Percentiles rank a stretch among this genome's conserved stretches.
These are phyloP conservation scores for Triglochin maritima DNA, from an alignment of 106 monocot genomes.

Conservation along the genomic window DNA sequence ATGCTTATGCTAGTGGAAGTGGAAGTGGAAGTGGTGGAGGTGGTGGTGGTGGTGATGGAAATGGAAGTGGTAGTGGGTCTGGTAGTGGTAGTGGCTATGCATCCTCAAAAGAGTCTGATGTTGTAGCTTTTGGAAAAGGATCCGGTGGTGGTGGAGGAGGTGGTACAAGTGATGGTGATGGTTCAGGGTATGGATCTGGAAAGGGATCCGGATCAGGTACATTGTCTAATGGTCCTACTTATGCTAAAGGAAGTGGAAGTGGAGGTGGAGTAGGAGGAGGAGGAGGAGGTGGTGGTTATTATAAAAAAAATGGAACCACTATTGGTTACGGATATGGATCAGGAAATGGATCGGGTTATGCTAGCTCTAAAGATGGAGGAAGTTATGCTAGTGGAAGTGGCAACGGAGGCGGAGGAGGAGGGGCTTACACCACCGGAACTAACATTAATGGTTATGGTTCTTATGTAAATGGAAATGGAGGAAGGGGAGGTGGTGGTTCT, in stretches of 20 bases:
- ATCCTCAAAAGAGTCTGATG: too few species aligned
- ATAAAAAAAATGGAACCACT: too few species aligned
- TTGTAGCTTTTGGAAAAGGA: not conserved
- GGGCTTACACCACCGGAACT: not conserved
- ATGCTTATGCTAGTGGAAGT: not conserved
- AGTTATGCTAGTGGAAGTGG: not conserved
- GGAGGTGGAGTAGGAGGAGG: too few species aligned
- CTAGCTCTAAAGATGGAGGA: not conserved
- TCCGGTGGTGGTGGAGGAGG: not conserved
- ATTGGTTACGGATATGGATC: too few species aligned
- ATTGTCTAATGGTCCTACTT: too few species aligned
- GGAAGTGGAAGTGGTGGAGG: not conserved
- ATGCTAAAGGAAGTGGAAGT: too few species aligned
- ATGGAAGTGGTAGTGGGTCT: not conserved
- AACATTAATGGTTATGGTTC: too few species aligned
- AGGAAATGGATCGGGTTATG: too few species aligned
- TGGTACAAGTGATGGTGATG: not conserved
- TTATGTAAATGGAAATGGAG: not conserved
- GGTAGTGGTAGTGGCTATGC: not conserved
- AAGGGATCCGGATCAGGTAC: not conserved
- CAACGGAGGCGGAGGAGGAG: not conserved
- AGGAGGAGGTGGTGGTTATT: too few species aligned
- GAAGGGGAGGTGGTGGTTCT: not conserved
- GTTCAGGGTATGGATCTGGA: not conserved
- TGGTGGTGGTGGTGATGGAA: not conserved